These are phyloP conservation scores for Arctium lappa DNA, from an alignment of 129 eudicot species.

Conservation along the genomic window DNA sequence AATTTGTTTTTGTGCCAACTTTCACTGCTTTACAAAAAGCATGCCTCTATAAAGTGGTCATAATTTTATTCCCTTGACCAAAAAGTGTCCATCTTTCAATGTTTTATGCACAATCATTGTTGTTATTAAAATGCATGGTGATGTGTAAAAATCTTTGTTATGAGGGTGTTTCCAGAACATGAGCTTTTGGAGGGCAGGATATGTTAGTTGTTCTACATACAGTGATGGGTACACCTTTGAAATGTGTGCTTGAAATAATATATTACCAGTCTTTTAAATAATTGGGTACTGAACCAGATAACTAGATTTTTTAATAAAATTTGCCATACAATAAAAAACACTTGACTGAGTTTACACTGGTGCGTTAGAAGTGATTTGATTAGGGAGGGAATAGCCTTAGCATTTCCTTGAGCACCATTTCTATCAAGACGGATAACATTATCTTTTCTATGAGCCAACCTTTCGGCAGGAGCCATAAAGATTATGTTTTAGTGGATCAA, in stretches of 20 bases:
- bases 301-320: background rate
- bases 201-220: background rate
- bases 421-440: background rate
- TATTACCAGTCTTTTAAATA: background rate
- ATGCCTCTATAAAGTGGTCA: conserved; percentile 11
- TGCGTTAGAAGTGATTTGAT: background rate
- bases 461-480: no score
- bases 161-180: conserved; percentile 4
- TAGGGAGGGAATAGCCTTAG: background rate
- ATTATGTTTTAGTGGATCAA: background rate
- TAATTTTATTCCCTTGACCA: conserved; percentile 26
- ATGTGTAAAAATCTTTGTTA: background rate
- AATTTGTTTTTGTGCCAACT: background rate
- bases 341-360: background rate
- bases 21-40: background rate
- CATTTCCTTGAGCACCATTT: background rate
- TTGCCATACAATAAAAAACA: background rate
- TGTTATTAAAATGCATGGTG: background rate
- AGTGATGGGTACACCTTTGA: background rate
- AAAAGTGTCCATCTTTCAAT: background rate
- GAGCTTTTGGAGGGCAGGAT: background rate
- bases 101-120: conserved; percentile 1
- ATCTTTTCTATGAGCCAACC: background rate
- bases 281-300: background rate
- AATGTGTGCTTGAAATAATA: background rate